Evolutionary conservation across 257 asterid species (phyloP).

Genomic region (Nicotiana knightiana): DNA sequence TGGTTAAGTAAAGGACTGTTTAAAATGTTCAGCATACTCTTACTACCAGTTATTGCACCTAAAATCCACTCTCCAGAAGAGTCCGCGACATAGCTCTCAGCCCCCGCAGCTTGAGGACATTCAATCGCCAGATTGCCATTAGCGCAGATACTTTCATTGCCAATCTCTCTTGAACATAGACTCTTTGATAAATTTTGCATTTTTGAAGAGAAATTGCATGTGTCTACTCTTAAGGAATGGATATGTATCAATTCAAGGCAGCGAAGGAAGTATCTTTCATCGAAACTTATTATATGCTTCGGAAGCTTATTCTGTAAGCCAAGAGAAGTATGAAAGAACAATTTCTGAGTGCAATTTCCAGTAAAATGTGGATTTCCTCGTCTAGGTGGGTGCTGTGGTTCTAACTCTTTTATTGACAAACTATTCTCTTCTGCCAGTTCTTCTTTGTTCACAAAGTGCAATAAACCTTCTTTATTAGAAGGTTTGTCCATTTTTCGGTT

Average conservation of each 20-base stretch:
- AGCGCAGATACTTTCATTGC: slow-evolving; percentile 17
- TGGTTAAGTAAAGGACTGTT: slow-evolving; percentile 58
- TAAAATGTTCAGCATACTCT: slow-evolving; percentile 69
- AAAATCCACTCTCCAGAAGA: slow-evolving; percentile 31
- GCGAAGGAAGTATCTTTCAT: slow-evolving; percentile 56
- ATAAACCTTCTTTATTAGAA: slow-evolving; percentile 24
- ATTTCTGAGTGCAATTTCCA: slow-evolving; percentile 32
- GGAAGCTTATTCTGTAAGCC: slow-evolving; percentile 42
- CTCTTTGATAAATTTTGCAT: slow-evolving; percentile 29
- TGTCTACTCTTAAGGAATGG: slow-evolving; percentile 39
- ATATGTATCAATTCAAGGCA: slow-evolving; percentile 62
- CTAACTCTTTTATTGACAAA: slow-evolving; percentile 23
- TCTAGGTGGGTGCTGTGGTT: slow-evolving; percentile 26
- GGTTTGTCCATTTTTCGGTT: slow-evolving; percentile 30
- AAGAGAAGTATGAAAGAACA: slow-evolving; percentile 29
- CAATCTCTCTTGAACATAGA: slow-evolving; percentile 24
- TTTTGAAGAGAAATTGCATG: slow-evolving; percentile 34
- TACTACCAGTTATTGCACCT: slow-evolving; percentile 45
- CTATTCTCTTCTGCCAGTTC: slow-evolving; percentile 25
- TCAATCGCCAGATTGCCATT: slow-evolving; percentile 33
- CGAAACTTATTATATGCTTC: slow-evolving; percentile 53
- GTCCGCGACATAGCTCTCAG: slow-evolving; percentile 14
- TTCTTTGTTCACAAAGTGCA: slow-evolving; percentile 25
- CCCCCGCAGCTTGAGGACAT: slow-evolving; percentile 19
- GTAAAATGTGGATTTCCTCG: slow-evolving; percentile 24